These are phyloP conservation scores for Stemphylium beticola DNA, from an alignment of 2,329 filamentous ascomycete genomes.

Conservation along the genomic window DNA sequence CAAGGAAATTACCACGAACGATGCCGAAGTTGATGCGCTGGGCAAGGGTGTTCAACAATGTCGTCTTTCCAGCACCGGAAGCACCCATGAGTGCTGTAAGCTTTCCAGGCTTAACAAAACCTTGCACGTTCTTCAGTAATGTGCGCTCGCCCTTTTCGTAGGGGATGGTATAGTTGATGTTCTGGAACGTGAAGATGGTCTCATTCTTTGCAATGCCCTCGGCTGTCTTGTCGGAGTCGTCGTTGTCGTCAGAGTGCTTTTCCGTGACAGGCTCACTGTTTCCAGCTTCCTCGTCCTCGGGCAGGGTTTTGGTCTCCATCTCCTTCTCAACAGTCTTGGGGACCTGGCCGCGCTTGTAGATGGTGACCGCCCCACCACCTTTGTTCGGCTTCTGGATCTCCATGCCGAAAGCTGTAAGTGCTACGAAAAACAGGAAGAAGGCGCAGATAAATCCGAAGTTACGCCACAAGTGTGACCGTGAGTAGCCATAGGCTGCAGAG, in stretches of 20 bases:
- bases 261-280: slow-evolving; percentile 39
- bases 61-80: slow-evolving; percentile 60
- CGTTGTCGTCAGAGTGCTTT: slow-evolving; percentile 34
- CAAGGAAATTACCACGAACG: slow-evolving; percentile 53
- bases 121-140: slow-evolving; percentile 67
- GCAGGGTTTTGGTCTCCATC: slow-evolving; percentile 58
- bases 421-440: slow-evolving; percentile 58
- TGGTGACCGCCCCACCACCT: slow-evolving; percentile 64
- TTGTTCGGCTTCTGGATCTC: slow-evolving; percentile 63
- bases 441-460: slow-evolving; percentile 61
- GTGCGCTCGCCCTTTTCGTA: slow-evolving; percentile 52
- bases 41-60: slow-evolving; percentile 45
- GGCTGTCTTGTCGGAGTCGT: slow-evolving; percentile 37
- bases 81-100: slow-evolving; percentile 79
- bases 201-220: slow-evolving; percentile 67
- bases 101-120: slow-evolving; percentile 91
- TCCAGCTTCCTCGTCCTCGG: slow-evolving; percentile 60
- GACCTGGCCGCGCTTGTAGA: slow-evolving; percentile 68
- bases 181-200: slow-evolving; percentile 76
- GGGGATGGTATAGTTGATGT: slow-evolving; percentile 77
- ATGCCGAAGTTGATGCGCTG: slow-evolving; percentile 55
- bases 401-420: slow-evolving; percentile 53
- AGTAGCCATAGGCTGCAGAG: slow-evolving; percentile 61
- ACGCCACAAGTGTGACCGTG: slow-evolving; percentile 65
- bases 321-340: slow-evolving; percentile 64